Conservation (phyloP, 2,329 filamentous ascomycete genomes). For the Botryotinia convoluta region DNA sequence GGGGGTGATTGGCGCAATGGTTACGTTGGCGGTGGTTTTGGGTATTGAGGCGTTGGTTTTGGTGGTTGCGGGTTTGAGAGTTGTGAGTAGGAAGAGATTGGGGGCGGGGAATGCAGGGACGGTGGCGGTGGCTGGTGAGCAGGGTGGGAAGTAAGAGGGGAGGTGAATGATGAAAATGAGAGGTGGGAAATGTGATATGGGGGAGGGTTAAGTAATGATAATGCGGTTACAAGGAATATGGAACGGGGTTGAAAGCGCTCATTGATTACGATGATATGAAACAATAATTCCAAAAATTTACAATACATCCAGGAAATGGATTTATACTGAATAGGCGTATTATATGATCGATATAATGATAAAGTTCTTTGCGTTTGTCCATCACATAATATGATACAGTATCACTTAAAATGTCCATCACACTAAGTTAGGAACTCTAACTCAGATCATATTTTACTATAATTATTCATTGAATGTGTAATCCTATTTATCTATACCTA, state of each 20-base stretch:
- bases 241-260: background rate
- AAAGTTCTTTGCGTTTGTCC: background rate
- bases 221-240: background rate
- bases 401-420: background rate
- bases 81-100: conserved; percentile 54
- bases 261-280: background rate
- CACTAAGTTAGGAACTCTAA: background rate
- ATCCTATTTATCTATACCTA: background rate
- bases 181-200: too few species aligned
- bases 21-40: conserved; percentile 63
- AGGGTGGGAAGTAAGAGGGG: background rate
- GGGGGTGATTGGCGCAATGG: conserved; percentile 74
- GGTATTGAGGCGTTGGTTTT: conserved; percentile 53
- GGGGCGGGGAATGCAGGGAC: background rate
- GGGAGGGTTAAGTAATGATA: background rate
- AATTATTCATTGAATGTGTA: background rate
- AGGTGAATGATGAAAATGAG: background rate
- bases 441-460: background rate
- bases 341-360: background rate
- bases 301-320: background rate
- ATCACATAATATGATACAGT: background rate
- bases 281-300: background rate
- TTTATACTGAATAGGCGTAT: background rate
- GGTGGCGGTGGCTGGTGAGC: background rate
- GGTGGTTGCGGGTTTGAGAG: conserved; percentile 54